phyloP scores from a whole-genome alignment of 257 asterid species.

The Coffea canephora region DNA sequence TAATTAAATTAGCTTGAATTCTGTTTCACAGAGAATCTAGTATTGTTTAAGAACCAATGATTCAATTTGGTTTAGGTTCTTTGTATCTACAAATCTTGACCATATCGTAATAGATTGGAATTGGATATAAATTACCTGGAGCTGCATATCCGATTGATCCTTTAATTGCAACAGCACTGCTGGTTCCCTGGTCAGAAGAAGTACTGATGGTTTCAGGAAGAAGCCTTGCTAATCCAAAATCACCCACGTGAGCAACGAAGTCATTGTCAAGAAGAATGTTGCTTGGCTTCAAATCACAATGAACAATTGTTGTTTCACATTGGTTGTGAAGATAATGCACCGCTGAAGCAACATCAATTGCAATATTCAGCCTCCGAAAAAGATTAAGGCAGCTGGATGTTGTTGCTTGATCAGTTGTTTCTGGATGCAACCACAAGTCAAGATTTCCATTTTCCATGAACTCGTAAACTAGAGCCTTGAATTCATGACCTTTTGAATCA shows the following conservation, averaged over 20 bases:
- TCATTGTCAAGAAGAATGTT: neutral
- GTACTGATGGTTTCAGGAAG: neutral
- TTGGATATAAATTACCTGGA: conserved; percentile 5
- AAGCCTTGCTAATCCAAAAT: conserved; percentile 36
- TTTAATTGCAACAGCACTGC: conserved; percentile 22
- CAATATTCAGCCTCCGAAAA: neutral
- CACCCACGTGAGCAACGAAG: conserved; percentile 25
- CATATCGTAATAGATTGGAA: too few relatives aligned
- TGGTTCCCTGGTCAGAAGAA: neutral
- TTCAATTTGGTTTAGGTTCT: too few relatives aligned
- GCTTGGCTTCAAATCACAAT: neutral
- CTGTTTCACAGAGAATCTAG: too few relatives aligned
- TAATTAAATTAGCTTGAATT: too few relatives aligned
- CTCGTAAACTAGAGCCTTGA: conserved; percentile 35
- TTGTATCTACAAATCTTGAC: too few relatives aligned
- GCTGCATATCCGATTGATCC: conserved; percentile 38
- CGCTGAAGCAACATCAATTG: conserved; percentile 28
- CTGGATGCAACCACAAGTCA: conserved; percentile 27
- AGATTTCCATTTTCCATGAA: conserved; percentile 32
- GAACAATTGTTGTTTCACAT: neutral
- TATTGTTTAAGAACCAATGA: too few relatives aligned
- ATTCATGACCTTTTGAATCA: conserved; percentile 26
- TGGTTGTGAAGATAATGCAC: neutral
- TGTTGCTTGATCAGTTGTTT: neutral
- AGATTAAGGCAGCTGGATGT: neutral